Percentiles rank a stretch among this genome's conserved stretches.
Conservation (phyloP, 148 eudicot genomes). For the Fallopia convolvulus region DNA sequence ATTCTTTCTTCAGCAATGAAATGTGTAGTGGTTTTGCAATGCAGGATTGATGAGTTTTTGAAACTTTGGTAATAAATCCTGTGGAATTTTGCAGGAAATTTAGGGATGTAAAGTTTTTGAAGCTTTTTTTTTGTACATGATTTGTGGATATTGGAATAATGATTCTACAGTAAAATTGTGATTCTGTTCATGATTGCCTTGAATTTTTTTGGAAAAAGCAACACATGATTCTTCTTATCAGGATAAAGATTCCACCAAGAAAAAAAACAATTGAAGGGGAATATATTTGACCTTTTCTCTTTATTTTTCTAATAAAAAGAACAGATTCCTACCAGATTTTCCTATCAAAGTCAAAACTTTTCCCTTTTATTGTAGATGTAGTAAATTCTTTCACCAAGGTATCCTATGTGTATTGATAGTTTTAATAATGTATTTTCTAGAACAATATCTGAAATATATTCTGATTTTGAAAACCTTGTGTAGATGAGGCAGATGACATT, state of each 20-base stretch:
- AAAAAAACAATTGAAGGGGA: neutral
- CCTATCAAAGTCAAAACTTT: neutral
- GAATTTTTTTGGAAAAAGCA: too few species aligned
- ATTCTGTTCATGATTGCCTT: neutral
- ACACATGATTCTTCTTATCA: neutral
- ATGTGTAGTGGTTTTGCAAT: slow-evolving; percentile 66
- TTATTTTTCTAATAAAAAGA: neutral
- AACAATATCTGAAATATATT: neutral
- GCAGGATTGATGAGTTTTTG: slow-evolving; percentile 32
- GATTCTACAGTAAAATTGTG: neutral
- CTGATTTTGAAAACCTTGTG: neutral
- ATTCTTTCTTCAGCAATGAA: slow-evolving; percentile 89
- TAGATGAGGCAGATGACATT: too few species aligned
- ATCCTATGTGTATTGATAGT: neutral
- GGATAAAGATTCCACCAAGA: neutral
- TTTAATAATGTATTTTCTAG: neutral
- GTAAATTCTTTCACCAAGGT: neutral
- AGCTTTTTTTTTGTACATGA: neutral
- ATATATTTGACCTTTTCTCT: neutral
- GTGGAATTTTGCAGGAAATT: neutral
- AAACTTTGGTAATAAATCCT: neutral
- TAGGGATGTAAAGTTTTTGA: neutral
- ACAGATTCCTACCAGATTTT: neutral
- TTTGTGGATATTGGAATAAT: neutral
- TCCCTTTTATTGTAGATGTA: neutral